These are phyloP conservation scores for Flaveria sonorensis DNA, from an alignment of 129 eudicot genomes.

Conservation along the genomic window DNA sequence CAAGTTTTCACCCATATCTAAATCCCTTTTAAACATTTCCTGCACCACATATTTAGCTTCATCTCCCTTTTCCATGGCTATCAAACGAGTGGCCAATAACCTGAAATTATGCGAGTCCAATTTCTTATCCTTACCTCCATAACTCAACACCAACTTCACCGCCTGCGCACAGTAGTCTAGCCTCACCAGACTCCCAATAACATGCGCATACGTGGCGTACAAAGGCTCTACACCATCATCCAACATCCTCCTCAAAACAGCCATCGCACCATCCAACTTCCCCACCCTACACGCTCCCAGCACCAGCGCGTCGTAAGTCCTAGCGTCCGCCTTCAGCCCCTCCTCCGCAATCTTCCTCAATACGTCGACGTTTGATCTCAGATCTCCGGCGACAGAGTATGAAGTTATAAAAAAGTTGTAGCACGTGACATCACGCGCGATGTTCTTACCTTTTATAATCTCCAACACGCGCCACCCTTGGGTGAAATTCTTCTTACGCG, in stretches of 20 bases:
- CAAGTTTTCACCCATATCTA: conserved; percentile 35
- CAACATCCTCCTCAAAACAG: conserved; percentile 53
- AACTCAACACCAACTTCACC: conserved; percentile 59
- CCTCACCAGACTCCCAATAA: conserved; percentile 43
- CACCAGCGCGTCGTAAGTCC: conserved; percentile 77
- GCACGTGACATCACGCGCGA: conserved; percentile 44
- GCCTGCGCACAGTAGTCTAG: conserved; percentile 56
- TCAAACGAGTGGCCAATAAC: conserved; percentile 46
- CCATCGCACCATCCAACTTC: conserved; percentile 59
- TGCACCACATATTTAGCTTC: conserved; percentile 47
- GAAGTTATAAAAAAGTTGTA: conserved; percentile 54
- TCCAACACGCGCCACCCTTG: conserved; percentile 49
- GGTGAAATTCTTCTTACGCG: conserved; percentile 37
- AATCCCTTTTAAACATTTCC: conserved; percentile 60
- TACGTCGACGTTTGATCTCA: conserved; percentile 39
- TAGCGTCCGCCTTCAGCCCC: conserved; percentile 50
- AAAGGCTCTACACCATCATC: conserved; percentile 44
- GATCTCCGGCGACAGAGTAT: conserved; percentile 44
- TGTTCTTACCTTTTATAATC: conserved; percentile 37
- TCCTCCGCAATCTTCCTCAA: conserved; percentile 49
- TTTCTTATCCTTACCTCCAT: conserved; percentile 46
- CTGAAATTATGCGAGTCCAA: conserved; percentile 57
- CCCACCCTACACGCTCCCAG: conserved; percentile 69
- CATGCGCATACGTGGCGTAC: conserved; percentile 56
- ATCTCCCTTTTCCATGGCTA: conserved; percentile 35